Conservation (phyloP, 352 stramenopile genomes). For the Globisporangium paddicum region DNA sequence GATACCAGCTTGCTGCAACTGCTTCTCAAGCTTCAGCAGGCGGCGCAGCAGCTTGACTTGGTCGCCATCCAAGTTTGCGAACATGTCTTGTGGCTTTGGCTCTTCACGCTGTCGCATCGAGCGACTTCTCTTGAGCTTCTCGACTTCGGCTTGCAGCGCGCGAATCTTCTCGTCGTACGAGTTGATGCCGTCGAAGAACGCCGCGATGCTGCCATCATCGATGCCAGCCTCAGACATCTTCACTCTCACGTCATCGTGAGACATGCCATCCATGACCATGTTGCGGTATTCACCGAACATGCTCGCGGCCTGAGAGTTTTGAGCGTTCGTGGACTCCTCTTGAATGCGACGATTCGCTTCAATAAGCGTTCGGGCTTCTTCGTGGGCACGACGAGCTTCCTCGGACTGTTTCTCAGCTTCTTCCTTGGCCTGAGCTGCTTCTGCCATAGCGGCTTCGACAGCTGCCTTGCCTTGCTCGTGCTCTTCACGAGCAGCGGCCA, state of each 20-base stretch:
- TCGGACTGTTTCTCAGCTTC: conserved; percentile 77
- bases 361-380: conserved; percentile 80
- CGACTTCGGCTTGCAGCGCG: conserved; percentile 72
- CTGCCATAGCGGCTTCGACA: conserved; percentile 79
- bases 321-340: conserved; percentile 35
- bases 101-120: conserved; percentile 48
- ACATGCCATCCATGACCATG: conserved; percentile 70
- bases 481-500: conserved; percentile 74
- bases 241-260: conserved; percentile 62
- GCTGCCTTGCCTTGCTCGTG: conserved; percentile 77
- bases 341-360: conserved; percentile 83
- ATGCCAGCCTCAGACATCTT: conserved; percentile 78
- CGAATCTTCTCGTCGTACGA: conserved; percentile 83
- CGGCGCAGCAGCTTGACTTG: conserved; percentile 77
- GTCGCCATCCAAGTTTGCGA: conserved; percentile 68
- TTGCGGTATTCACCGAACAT: conserved; percentile 57
- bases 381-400: conserved; percentile 66
- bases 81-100: conserved; percentile 51
- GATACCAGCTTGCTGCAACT: conserved; percentile 81
- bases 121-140: conserved; percentile 71
- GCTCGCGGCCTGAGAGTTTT: conserved; percentile 35
- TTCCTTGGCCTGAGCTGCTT: conserved; percentile 73
- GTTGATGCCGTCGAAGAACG: conserved; percentile 84
- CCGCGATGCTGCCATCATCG: conserved; percentile 63
- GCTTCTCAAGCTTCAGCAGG: conserved; percentile 80